Conservation (phyloP, 345 rosid genomes). For the Syzygium jambos region DNA sequence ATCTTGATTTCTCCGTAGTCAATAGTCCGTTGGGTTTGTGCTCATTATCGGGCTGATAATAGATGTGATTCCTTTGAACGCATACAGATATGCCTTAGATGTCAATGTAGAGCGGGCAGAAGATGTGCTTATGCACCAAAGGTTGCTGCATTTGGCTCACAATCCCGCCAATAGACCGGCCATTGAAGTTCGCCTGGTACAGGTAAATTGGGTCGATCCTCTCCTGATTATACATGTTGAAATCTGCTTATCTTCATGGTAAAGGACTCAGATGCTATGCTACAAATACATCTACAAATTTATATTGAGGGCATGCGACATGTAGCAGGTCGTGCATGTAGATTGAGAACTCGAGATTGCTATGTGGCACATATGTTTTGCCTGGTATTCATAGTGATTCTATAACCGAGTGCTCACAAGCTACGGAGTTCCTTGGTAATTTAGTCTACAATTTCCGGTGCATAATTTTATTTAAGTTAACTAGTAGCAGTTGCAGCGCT, state of each 20-base stretch:
- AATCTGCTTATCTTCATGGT: background rate
- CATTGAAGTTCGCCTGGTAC: conserved; percentile 62
- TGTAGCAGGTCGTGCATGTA: background rate
- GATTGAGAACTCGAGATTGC: background rate
- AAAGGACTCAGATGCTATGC: background rate
- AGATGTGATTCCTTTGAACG: background rate
- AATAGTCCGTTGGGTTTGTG: background rate
- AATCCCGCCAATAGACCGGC: conserved; percentile 50
- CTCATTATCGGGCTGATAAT: background rate
- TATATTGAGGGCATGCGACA: background rate
- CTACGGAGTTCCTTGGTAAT: background rate
- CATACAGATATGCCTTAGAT: conserved; percentile 80
- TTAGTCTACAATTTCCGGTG: background rate
- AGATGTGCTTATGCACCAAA: conserved; percentile 83
- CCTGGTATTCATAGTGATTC: background rate
- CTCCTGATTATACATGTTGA: background rate
- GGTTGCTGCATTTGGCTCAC: conserved; percentile 44
- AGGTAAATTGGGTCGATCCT: conserved; percentile 28
- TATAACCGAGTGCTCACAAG: background rate
- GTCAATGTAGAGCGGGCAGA: conserved; percentile 97
- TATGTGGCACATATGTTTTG: background rate
- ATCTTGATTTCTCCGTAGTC: background rate
- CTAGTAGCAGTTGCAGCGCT: background rate
- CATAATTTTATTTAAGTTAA: background rate
- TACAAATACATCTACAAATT: background rate